Percentiles rank a stretch among this genome's conserved stretches.
Evolutionary conservation across 495 filamentous ascomycete genomes (phyloP).

Genomic region (Hyphodiscus hymeniophilus): DNA sequence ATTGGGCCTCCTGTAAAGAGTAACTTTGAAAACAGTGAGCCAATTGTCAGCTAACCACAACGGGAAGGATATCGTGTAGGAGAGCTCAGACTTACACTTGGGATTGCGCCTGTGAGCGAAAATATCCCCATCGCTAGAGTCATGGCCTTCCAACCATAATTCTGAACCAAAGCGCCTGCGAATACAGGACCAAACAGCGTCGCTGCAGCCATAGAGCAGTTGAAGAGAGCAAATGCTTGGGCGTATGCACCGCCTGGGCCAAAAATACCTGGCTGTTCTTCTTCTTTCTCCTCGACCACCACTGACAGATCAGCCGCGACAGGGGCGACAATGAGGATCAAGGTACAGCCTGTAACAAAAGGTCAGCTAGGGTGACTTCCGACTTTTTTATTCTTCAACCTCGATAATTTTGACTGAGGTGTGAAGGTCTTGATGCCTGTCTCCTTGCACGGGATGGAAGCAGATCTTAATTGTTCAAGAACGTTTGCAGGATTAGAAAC

Average conservation of each 20-base stretch:
- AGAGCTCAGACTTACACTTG: neutral
- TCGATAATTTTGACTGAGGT: too few species aligned
- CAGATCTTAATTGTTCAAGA: neutral
- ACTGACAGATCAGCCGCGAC: conserved; percentile 57
- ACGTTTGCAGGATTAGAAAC: too few species aligned
- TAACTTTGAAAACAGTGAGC: too few species aligned
- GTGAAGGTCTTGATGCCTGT: too few species aligned
- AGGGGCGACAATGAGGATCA: conserved; percentile 41
- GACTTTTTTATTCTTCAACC: too few species aligned
- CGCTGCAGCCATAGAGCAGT: conserved; percentile 47
- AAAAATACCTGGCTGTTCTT: conserved; percentile 41
- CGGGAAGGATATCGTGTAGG: too few species aligned
- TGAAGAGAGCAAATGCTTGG: conserved; percentile 50
- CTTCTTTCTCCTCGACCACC: conserved; percentile 47
- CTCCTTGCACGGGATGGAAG: too few species aligned
- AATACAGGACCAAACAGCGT: conserved; percentile 32
- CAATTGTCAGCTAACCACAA: too few species aligned
- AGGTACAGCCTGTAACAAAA: neutral
- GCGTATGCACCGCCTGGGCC: conserved; percentile 47
- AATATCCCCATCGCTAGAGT: neutral
- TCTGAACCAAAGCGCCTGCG: neutral
- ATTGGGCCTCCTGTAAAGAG: too few species aligned
- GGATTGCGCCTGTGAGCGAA: neutral
- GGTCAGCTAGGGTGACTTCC: too few species aligned
- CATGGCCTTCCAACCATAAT: neutral